phyloP scores from a whole-genome alignment of 2,329 filamentous ascomycete genomes.

The Diaporthe sp. region DNA sequence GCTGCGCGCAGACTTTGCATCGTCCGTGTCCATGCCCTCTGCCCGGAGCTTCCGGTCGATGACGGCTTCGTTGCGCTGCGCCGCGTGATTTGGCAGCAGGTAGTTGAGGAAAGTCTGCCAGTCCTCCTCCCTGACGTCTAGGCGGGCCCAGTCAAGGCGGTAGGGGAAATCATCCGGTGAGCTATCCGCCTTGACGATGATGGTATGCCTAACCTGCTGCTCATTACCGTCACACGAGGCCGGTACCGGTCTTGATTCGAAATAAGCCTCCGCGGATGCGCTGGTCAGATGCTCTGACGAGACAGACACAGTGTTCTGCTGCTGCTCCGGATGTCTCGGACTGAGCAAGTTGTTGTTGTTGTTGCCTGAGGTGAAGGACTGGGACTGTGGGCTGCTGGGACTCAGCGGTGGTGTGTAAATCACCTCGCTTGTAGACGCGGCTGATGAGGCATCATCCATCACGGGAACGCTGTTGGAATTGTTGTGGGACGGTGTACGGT shows the following conservation, averaged over 20 bases:
- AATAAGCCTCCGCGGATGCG: conserved; percentile 59
- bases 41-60: conserved; percentile 64
- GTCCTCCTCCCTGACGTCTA: conserved; percentile 65
- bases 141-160: conserved; percentile 53
- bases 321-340: conserved; percentile 35
- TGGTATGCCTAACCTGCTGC: conserved; percentile 49
- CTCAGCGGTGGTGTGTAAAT: conserved; percentile 68
- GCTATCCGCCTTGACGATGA: conserved; percentile 54
- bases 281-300: conserved; percentile 46
- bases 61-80: conserved; percentile 60
- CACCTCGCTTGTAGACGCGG: conserved; percentile 58
- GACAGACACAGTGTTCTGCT: conserved; percentile 47
- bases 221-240: conserved; percentile 2
- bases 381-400: conserved; percentile 53
- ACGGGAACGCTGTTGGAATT: conserved; percentile 55
- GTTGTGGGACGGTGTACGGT: conserved; percentile 45
- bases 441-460: conserved; percentile 51
- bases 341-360: conserved; percentile 30
- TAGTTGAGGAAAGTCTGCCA: conserved; percentile 73
- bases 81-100: conserved; percentile 64
- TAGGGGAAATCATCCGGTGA: conserved; percentile 61
- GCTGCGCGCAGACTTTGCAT: conserved; percentile 41
- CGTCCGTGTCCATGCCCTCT: conserved; percentile 53
- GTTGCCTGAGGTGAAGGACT: conserved; percentile 7
- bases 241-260: conserved; percentile 58